These are phyloP conservation scores for Coniferiporia sulphurascens DNA, from an alignment of 1,284 basidiomycete genomes.

Conservation along the genomic window DNA sequence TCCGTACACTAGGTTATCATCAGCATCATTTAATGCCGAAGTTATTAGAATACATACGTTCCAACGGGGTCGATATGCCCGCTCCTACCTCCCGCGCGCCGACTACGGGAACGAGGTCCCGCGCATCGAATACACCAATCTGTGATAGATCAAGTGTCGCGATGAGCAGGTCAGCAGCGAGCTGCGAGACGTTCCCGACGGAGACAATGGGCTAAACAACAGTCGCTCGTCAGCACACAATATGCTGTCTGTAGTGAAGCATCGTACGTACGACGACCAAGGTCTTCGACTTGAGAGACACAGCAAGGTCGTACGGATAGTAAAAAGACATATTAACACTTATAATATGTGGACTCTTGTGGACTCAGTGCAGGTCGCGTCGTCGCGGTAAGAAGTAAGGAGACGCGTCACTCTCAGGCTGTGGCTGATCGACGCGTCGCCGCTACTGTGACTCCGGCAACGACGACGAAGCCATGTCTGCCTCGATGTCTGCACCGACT, in stretches of 20 bases:
- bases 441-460: not conserved
- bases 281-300: conserved; percentile 11
- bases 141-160: conserved; percentile 53
- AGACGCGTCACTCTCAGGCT: conserved; percentile 14
- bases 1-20: conserved; percentile 53
- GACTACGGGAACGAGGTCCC: conserved; percentile 61
- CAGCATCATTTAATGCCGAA: conserved; percentile 3
- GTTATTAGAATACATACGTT: conserved; percentile 45
- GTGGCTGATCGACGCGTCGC: conserved; percentile 3
- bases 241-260: not conserved
- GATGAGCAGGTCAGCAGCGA: conserved; percentile 71
- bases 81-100: conserved; percentile 55
- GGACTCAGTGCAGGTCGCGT: not conserved
- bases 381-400: not conserved
- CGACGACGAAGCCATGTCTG: conserved; percentile 3
- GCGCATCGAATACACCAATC: conserved; percentile 58
- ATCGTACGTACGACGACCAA: conserved; percentile 9
- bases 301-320: not conserved
- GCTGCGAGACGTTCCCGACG: conserved; percentile 72
- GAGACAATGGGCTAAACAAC: conserved; percentile 67
- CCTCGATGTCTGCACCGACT: not conserved
- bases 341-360: not conserved
- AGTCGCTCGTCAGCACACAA: not conserved
- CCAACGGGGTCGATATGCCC: conserved; percentile 67
- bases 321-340: conserved; percentile 34